Evolutionary conservation across 805 yeast species (phyloP).

Genomic region (Candida schatavii): DNA sequence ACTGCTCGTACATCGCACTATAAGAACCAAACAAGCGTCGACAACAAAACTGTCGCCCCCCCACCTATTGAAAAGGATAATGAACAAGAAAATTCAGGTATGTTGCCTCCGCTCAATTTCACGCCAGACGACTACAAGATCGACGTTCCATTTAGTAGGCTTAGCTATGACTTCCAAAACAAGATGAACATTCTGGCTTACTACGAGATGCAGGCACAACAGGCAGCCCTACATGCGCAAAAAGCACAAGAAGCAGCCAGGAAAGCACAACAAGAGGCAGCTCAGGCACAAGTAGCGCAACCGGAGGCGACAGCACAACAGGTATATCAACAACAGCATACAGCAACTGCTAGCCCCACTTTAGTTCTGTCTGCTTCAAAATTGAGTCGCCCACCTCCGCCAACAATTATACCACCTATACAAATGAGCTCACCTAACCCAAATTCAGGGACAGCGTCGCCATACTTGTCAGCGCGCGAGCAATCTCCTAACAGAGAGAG

Average conservation of each 20-base stretch:
- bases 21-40: neutral
- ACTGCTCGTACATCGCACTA: neutral
- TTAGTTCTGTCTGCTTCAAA: conserved; percentile 7
- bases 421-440: neutral
- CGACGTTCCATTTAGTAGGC: conserved; percentile 1
- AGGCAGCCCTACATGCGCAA: neutral
- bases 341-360: neutral
- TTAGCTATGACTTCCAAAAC: neutral
- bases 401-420: neutral
- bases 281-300: neutral
- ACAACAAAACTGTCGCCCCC: neutral
- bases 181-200: neutral
- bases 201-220: neutral
- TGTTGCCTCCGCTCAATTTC: conserved; percentile 2
- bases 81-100: neutral
- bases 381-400: conserved; percentile 1
- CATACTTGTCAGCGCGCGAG: conserved; percentile 8
- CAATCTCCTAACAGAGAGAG: neutral
- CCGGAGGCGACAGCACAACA: neutral
- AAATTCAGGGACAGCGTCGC: neutral
- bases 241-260: neutral
- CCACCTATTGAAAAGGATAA: neutral
- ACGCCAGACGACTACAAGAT: conserved; percentile 1
- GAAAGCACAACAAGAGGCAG: neutral
- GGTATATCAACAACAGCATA: neutral